Evolutionary conservation across 306 rosid species (phyloP).

Genomic region (Castanea mollissima): DNA sequence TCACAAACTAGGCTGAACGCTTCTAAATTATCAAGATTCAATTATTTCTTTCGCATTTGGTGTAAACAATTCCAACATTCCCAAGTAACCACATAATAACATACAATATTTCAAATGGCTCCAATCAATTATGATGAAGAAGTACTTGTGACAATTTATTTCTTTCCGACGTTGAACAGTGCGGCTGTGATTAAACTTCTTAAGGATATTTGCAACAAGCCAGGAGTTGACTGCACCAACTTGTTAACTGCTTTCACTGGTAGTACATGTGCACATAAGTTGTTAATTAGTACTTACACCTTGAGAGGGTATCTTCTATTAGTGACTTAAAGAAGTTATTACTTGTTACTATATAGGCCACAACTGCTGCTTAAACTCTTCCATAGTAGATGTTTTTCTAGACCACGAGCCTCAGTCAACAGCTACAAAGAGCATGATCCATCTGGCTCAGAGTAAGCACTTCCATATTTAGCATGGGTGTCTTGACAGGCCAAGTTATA

Average conservation of each 20-base stretch:
- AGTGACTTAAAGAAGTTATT: not conserved
- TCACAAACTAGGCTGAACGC: too few species aligned
- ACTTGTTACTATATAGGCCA: conserved; percentile 47
- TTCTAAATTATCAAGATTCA: too few species aligned
- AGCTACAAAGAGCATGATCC: conserved; percentile 85
- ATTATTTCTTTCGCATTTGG: not conserved
- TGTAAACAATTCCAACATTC: not conserved
- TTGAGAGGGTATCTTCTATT: not conserved
- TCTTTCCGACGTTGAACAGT: conserved; percentile 31
- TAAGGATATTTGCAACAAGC: conserved; percentile 53
- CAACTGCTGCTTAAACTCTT: conserved; percentile 67
- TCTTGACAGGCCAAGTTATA: not conserved
- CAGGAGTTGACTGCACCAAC: conserved; percentile 73
- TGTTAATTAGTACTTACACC: not conserved
- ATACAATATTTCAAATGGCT: too few species aligned
- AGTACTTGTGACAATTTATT: not conserved
- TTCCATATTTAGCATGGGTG: not conserved
- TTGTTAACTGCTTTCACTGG: conserved; percentile 83
- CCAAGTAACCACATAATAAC: not conserved
- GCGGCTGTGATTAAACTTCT: conserved; percentile 47
- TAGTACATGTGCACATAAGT: conserved; percentile 9
- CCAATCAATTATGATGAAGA: not conserved
- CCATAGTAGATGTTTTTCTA: conserved; percentile 58
- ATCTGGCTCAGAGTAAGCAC: conserved; percentile 78
- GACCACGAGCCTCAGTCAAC: conserved; percentile 88